Evolutionary conservation across 345 rosid genomes (phyloP).

Genomic region (Dipteronia dyeriana): DNA sequence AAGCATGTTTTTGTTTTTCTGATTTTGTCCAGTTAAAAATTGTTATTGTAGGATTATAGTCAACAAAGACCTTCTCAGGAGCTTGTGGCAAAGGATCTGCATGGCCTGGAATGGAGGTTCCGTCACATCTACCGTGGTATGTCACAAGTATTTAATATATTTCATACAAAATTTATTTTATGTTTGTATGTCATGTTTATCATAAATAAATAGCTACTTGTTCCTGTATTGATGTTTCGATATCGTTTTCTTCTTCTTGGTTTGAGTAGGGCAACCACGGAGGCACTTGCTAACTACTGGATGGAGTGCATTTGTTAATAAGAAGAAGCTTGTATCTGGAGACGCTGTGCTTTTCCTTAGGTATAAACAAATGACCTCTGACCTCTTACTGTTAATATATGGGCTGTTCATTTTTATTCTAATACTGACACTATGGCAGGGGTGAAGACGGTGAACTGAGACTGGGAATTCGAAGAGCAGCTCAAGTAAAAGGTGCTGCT

Average conservation of each 20-base stretch:
- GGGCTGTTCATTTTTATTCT: background rate
- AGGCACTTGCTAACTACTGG: conserved; percentile 99
- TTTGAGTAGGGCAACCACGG: conserved; percentile 84
- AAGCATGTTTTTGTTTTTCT: background rate
- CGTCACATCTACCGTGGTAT: conserved; percentile 95
- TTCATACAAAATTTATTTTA: background rate
- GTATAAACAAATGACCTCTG: conserved; percentile 29
- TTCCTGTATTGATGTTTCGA: background rate
- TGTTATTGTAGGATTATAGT: conserved; percentile 70
- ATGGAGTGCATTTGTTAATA: conserved; percentile 98
- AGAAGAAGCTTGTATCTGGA: conserved; percentile 97
- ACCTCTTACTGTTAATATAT: background rate
- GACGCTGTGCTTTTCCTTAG: conserved; percentile 98
- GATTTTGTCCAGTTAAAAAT: conserved; percentile 10
- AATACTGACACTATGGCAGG: conserved; percentile 41
- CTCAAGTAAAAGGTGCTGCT: conserved; percentile 61
- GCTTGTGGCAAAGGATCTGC: conserved; percentile 95
- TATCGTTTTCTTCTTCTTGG: conserved; percentile 10
- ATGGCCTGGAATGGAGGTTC: conserved; percentile 93
- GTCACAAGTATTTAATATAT: background rate
- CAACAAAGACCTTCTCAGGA: conserved; percentile 98
- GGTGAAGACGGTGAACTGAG: conserved; percentile 94
- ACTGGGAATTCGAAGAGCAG: conserved; percentile 90
- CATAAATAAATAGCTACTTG: background rate
- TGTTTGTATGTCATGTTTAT: too few relatives aligned